Conservation (phyloP, 495 filamentous ascomycete genomes). For the Neurospora sp. region DNA sequence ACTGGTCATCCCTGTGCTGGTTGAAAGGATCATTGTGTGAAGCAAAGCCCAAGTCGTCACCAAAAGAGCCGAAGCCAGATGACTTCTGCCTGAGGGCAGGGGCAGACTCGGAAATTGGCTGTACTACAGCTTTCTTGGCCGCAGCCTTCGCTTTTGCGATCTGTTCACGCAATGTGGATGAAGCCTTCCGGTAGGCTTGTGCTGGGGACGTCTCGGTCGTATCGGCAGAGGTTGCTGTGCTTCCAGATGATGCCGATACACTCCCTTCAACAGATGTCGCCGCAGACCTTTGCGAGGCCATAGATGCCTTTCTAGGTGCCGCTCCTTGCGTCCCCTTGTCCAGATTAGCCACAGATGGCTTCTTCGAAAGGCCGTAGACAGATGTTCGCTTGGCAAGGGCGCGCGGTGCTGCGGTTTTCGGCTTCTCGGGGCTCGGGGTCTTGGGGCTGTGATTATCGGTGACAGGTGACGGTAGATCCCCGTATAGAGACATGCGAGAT, state of each 20-base stretch:
- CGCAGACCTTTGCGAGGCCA: conserved; percentile 35
- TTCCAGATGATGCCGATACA: conserved; percentile 25
- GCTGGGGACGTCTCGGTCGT: conserved; percentile 23
- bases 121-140: conserved; percentile 52
- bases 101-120: conserved; percentile 25
- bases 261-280: conserved; percentile 38
- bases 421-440: conserved; percentile 37
- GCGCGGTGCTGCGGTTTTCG: conserved; percentile 40
- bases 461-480: conserved; percentile 12
- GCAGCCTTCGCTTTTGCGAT: conserved; percentile 85
- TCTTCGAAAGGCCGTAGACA: conserved; percentile 43
- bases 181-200: conserved; percentile 52
- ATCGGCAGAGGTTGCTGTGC: conserved; percentile 29
- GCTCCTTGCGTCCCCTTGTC: conserved; percentile 24
- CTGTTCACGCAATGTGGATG: conserved; percentile 71
- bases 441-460: conserved; percentile 16
- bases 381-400: conserved; percentile 45
- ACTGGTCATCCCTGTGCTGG: conserved; percentile 48
- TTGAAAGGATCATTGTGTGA: conserved; percentile 55
- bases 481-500: conserved; percentile 8
- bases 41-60: conserved; percentile 46
- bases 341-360: conserved; percentile 36
- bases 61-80: conserved; percentile 33
- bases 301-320: conserved; percentile 27
- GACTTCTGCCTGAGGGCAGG: conserved; percentile 26